phyloP scores from a whole-genome alignment of 257 asterid species.

The Solanum dulcamara region DNA sequence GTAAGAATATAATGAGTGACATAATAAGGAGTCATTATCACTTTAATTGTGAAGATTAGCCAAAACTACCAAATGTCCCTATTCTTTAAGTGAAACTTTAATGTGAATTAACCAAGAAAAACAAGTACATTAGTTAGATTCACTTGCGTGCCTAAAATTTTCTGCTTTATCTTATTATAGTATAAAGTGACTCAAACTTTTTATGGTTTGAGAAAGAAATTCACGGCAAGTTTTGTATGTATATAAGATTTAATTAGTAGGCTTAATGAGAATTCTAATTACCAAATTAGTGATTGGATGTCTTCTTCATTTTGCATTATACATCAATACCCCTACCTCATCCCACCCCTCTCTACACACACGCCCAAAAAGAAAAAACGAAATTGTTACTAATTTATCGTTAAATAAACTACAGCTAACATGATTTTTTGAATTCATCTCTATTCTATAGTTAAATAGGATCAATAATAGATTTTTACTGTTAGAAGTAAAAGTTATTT shows the following conservation, averaged over 20 bases:
- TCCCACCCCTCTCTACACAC: too few species aligned
- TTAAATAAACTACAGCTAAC: not conserved
- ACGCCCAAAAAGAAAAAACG: too few species aligned
- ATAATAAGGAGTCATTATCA: not conserved
- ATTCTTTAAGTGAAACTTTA: not conserved
- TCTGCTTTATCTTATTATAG: not conserved
- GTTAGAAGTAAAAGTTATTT: too few species aligned
- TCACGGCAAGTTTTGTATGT: not conserved
- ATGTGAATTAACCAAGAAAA: not conserved
- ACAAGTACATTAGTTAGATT: not conserved
- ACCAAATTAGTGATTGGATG: not conserved
- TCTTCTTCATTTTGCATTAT: not conserved
- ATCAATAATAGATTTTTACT: not conserved
- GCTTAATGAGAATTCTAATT: not conserved
- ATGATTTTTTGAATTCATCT: not conserved
- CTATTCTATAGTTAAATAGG: not conserved
- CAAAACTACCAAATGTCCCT: not conserved
- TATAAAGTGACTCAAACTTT: not conserved
- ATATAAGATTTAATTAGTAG: not conserved
- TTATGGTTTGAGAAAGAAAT: not conserved
- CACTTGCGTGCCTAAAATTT: not conserved
- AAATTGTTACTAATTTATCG: not conserved
- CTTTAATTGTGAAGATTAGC: not conserved
- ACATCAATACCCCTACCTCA: not conserved
- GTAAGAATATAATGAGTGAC: not conserved